Conservation (phyloP, 371 early-diverging fungal genomes). For the Nematocida ausubeli region DNA sequence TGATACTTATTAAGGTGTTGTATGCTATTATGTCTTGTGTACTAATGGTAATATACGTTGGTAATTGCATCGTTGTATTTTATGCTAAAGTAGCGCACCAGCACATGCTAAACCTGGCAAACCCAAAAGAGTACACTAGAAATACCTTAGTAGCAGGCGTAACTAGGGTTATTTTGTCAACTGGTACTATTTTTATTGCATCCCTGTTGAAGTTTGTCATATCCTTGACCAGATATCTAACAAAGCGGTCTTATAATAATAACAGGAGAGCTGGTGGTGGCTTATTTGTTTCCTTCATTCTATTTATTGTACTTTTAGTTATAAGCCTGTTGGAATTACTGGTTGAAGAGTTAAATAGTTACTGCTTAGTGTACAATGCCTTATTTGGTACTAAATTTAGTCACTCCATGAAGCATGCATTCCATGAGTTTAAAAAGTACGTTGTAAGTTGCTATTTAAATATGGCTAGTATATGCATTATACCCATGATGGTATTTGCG, state of each 20-base stretch:
- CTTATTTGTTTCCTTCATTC: too few relatives aligned
- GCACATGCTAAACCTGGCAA: background rate
- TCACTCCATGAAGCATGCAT: background rate
- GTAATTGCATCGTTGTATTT: background rate
- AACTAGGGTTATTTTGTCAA: background rate
- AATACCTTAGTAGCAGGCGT: background rate
- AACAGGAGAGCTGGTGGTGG: too few relatives aligned
- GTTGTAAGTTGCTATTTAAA: too few relatives aligned
- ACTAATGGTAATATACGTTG: background rate
- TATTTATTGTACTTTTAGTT: background rate
- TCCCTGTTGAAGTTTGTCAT: background rate
- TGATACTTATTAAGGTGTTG: background rate
- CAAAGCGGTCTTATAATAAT: background rate
- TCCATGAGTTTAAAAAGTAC: background rate
- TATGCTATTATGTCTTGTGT: background rate
- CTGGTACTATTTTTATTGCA: slow-evolving; percentile 1
- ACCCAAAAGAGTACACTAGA: background rate
- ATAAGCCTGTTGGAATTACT: background rate
- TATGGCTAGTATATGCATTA: too few relatives aligned
- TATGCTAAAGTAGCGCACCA: background rate
- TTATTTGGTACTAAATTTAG: background rate
- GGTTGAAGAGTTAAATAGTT: background rate
- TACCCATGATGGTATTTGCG: background rate
- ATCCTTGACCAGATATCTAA: background rate
- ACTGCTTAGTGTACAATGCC: background rate